Evolutionary conservation across 257 asterid genomes (phyloP), one percentile per base, ranked within the genome.

Genomic region (Gentiana dahurica): DNA sequence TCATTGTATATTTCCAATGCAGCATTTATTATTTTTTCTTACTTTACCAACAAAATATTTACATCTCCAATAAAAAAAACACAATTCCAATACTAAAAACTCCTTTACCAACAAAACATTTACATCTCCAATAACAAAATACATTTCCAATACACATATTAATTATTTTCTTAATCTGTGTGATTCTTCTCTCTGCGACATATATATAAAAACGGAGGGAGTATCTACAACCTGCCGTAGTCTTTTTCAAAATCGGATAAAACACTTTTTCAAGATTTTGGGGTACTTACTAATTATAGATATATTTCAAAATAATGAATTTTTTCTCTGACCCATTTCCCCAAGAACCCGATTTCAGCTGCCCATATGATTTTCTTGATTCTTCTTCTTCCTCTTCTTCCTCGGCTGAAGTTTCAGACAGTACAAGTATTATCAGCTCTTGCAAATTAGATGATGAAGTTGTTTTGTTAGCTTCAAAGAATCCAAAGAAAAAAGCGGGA

Each of bases 401-500:
- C 2, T 41, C 9, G 9, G 46, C 11, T 41, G 46, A 41, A 41
- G 46, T 41, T 4, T 68, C 73, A 3, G 24, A 68, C 0, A 69
- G 76, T 7, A 61, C 72, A 43, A 61, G 37, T 44, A 46, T 41
- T 2, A 73, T 48, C 24, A 11, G 1, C 46, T 12, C 51, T 34
- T 36, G 49, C 3, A 51, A 54, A 57, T 35, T 38, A 5, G 64
- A 75, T 0, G 71, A 71, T 0, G 80, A 77, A 0, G 75, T 73
- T 5, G 48, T 70, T 2, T 34, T 60, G 11, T 59, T 86, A 15
- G 90, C 94, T 54, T 81, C 87, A 0, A 69, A 86, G 37, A 74
- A 58, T 36, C 94, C 90, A 1, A 86, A 86, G 34, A 86, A 75
- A 53, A 67, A 73, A 0, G 81, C 86, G 0, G 89, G 95, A 0